These are phyloP conservation scores for Nannizzia gypsea DNA, from an alignment of 2,329 filamentous ascomycete genomes.

Conservation along the genomic window DNA sequence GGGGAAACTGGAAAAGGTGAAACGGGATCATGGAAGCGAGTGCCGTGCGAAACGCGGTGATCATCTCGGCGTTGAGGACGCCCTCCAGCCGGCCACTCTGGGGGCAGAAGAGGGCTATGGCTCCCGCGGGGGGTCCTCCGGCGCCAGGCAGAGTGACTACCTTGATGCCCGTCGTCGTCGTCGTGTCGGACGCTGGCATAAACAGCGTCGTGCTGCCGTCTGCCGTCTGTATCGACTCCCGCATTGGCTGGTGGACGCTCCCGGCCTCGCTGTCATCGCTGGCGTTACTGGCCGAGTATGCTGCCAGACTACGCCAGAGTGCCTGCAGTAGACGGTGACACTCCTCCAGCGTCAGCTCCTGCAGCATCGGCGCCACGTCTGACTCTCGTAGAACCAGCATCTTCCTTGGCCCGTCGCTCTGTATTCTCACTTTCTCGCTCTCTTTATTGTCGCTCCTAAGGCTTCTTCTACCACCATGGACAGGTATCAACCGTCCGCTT, in stretches of 20 bases:
- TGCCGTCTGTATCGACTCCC: constrained; percentile 31
- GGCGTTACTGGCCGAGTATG: constrained; percentile 18
- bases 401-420: neutral
- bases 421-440: neutral
- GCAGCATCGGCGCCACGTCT: constrained; percentile 24
- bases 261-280: constrained; percentile 3
- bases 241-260: constrained; percentile 33
- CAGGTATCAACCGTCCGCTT: too few species aligned
- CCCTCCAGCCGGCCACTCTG: constrained; percentile 49
- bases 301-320: constrained; percentile 26
- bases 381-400: constrained; percentile 15
- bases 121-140: constrained; percentile 44
- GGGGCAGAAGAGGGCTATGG: constrained; percentile 56
- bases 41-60: constrained; percentile 73
- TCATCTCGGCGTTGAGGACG: constrained; percentile 58
- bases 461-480: too few species aligned
- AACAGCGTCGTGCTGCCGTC: constrained; percentile 50
- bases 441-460: neutral
- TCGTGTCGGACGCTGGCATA: constrained; percentile 57
- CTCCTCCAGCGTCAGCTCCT: constrained; percentile 22
- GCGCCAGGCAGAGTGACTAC: constrained; percentile 51
- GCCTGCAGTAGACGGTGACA: constrained; percentile 26
- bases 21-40: constrained; percentile 58
- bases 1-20: constrained; percentile 24
- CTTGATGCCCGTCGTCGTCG: constrained; percentile 55